Percentiles rank a stretch among this genome's conserved stretches.
These are phyloP conservation scores for Chytriomyces sp. DNA, from an alignment of 192 early-diverging fungal species.

Conservation along the genomic window DNA sequence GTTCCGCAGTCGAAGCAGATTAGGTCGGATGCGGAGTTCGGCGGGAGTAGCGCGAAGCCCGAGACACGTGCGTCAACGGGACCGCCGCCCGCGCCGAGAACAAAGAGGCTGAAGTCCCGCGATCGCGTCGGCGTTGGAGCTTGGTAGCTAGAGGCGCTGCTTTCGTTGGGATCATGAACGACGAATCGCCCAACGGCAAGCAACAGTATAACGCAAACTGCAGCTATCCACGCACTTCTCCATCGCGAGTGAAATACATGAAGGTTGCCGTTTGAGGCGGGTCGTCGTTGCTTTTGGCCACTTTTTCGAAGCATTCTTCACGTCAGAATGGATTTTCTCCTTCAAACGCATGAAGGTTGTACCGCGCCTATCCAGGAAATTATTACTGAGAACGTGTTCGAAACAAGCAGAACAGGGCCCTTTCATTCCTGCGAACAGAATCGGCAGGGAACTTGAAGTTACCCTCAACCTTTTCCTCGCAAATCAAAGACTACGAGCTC, in stretches of 20 bases:
- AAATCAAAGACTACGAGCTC: slow-evolving; percentile 54
- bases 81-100: slow-evolving; percentile 14
- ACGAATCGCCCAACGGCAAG: too few relatives aligned
- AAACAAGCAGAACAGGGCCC: not conserved
- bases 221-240: too few relatives aligned
- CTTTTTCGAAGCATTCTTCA: not conserved
- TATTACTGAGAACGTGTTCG: not conserved
- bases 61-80: not conserved
- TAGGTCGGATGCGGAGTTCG: not conserved
- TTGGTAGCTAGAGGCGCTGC: too few relatives aligned
- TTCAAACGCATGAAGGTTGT: not conserved
- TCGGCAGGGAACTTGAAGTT: not conserved
- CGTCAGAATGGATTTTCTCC: not conserved
- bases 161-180: too few relatives aligned
- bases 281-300: not conserved
- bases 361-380: not conserved
- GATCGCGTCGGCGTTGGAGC: not conserved
- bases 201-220: too few relatives aligned
- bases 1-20: slow-evolving; percentile 1
- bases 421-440: not conserved
- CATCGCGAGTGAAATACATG: too few relatives aligned
- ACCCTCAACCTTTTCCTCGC: slow-evolving; percentile 5
- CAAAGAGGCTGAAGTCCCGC: not conserved
- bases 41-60: not conserved
- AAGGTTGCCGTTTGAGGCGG: too few relatives aligned